phyloP scores from a whole-genome alignment of 73 alveolate genomes.

The Uronychia setigera region DNA sequence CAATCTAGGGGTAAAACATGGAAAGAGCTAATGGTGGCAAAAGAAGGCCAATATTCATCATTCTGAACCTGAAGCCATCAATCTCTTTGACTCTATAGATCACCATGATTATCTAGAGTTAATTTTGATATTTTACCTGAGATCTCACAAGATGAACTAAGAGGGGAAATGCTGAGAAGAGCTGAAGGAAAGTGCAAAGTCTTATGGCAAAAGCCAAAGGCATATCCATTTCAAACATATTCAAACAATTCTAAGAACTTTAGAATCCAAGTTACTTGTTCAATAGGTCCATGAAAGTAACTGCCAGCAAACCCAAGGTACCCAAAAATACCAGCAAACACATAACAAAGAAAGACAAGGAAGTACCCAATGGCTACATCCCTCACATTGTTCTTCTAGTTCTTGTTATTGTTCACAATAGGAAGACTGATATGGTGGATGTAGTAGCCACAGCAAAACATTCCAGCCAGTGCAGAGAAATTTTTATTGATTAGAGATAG shows the following conservation, averaged over 20 bases:
- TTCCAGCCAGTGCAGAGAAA: slow-evolving; percentile 29
- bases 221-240: slow-evolving; percentile 22
- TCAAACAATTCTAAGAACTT: slow-evolving; percentile 31
- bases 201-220: slow-evolving; percentile 33
- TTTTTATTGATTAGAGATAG: background rate
- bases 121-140: background rate
- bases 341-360: slow-evolving; percentile 23
- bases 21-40: slow-evolving; percentile 19
- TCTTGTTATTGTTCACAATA: slow-evolving; percentile 16
- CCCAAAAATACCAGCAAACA: slow-evolving; percentile 40
- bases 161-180: slow-evolving; percentile 26
- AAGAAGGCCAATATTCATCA: background rate
- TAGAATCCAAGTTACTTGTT: background rate
- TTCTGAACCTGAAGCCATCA: background rate
- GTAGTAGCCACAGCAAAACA: slow-evolving; percentile 52
- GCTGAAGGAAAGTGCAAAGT: slow-evolving; percentile 26
- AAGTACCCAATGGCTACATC: slow-evolving; percentile 51
- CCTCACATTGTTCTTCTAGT: slow-evolving; percentile 34
- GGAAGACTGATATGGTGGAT: slow-evolving; percentile 44
- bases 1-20: slow-evolving; percentile 43
- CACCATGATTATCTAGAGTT: slow-evolving; percentile 13
- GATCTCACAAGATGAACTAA: slow-evolving; percentile 12
- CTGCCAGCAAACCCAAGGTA: slow-evolving; percentile 32
- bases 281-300: background rate
- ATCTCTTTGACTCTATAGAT: slow-evolving; percentile 4